phyloP scores from a whole-genome alignment of 176 grass and related monocot species.

The Canna indica region DNA sequence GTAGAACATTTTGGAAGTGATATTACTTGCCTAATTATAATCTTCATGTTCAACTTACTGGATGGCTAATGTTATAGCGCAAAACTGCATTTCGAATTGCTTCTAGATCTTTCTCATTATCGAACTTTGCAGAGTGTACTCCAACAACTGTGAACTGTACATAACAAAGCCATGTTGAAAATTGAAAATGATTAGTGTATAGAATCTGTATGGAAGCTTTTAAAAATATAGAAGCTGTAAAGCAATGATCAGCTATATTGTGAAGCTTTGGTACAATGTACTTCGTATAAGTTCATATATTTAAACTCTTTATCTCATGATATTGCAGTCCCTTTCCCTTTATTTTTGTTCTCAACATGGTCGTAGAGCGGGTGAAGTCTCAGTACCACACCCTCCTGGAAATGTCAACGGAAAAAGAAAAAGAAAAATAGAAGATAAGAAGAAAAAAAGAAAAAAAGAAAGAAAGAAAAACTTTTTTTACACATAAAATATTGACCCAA shows the following conservation, averaged over 20 bases:
- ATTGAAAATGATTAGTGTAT: neutral
- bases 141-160: constrained; percentile 89
- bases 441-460: too few species aligned
- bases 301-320: too few species aligned
- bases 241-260: neutral
- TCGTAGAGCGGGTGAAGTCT: too few species aligned
- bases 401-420: too few species aligned
- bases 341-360: too few species aligned
- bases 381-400: too few species aligned
- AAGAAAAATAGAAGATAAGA: too few species aligned
- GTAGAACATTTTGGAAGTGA: neutral
- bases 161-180: neutral
- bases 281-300: too few species aligned
- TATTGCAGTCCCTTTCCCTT: too few species aligned
- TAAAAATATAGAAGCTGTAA: neutral
- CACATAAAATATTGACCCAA: too few species aligned
- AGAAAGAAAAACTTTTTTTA: too few species aligned
- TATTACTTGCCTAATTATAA: constrained; percentile 14
- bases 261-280: too few species aligned
- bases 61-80: constrained; percentile 73
- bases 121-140: constrained; percentile 98
- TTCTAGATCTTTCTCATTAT: constrained; percentile 96
- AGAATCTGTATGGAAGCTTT: neutral
- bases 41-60: constrained; percentile 45
- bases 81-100: constrained; percentile 87